These are phyloP conservation scores for Pyricularia sp. DNA, from an alignment of 2,329 filamentous ascomycete genomes.

Conservation along the genomic window DNA sequence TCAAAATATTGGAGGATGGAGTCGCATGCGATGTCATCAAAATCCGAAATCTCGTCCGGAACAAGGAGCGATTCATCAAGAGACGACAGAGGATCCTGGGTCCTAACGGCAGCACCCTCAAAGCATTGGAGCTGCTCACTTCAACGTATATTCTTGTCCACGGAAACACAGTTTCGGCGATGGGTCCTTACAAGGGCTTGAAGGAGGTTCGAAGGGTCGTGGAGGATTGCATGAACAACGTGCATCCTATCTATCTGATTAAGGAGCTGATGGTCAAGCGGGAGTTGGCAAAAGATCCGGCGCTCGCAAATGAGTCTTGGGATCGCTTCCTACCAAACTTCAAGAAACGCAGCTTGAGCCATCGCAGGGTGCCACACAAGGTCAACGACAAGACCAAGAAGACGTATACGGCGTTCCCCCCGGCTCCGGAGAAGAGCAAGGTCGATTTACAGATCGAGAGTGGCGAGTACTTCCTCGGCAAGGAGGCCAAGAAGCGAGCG, in stretches of 20 bases:
- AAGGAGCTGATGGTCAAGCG: constrained; percentile 76
- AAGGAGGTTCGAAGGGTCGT: constrained; percentile 87
- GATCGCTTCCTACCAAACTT: constrained; percentile 95
- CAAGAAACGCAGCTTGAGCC: constrained; percentile 85
- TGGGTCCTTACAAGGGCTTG: constrained; percentile 87
- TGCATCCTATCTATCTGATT: constrained; percentile 83
- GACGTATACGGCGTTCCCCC: constrained; percentile 93
- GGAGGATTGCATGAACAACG: constrained; percentile 93
- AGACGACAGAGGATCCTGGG: constrained; percentile 86
- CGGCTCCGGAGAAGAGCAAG: constrained; percentile 97
- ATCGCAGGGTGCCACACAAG: constrained; percentile 71
- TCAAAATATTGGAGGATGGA: constrained; percentile 91
- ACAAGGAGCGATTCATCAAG: constrained; percentile 95
- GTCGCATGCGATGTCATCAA: constrained; percentile 94
- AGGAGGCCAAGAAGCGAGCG: constrained; percentile 82
- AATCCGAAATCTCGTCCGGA: constrained; percentile 79
- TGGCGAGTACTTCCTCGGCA: constrained; percentile 92
- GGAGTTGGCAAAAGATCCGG: constrained; percentile 70
- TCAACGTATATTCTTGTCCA: constrained; percentile 91
- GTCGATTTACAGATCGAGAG: constrained; percentile 95
- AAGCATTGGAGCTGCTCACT: constrained; percentile 87
- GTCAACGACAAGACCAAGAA: constrained; percentile 93
- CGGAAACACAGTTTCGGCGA: constrained; percentile 86
- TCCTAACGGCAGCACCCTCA: constrained; percentile 83
- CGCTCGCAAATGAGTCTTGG: constrained; percentile 83